These are phyloP conservation scores for Ascoidea rubescens DNA, from an alignment of 805 yeast genomes.

Conservation along the genomic window DNA sequence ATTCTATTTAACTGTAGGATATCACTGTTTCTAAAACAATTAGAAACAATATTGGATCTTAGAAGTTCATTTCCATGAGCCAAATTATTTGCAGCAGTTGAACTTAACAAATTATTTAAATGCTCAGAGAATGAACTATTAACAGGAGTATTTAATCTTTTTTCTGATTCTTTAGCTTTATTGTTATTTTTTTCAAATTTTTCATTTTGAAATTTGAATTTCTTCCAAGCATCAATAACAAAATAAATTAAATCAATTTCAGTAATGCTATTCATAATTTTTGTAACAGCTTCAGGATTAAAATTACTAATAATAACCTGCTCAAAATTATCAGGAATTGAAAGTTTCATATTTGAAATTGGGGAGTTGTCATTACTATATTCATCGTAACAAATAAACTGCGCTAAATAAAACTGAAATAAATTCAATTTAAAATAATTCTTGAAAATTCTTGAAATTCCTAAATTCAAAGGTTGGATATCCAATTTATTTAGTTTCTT, in stretches of 20 bases:
- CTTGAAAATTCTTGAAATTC: slow-evolving; percentile 21
- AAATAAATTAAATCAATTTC: slow-evolving; percentile 15
- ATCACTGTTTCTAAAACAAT: slow-evolving; percentile 6
- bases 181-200: slow-evolving; percentile 1
- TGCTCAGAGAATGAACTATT: not conserved
- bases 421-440: slow-evolving; percentile 12
- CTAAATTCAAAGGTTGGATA: slow-evolving; percentile 20
- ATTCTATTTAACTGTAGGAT: not conserved
- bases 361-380: not conserved
- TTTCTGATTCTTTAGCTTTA: slow-evolving; percentile 1
- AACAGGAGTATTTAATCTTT: not conserved
- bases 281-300: slow-evolving; percentile 1
- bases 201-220: slow-evolving; percentile 8
- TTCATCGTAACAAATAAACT: slow-evolving; percentile 1
- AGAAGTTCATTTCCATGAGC: not conserved
- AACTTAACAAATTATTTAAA: too few relatives aligned
- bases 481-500: slow-evolving; percentile 9
- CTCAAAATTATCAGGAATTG: not conserved
- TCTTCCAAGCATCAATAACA: slow-evolving; percentile 13
- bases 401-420: slow-evolving; percentile 10
- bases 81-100: not conserved
- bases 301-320: not conserved
- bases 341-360: not conserved
- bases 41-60: slow-evolving; percentile 6
- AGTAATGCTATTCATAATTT: slow-evolving; percentile 5